These are phyloP conservation scores for Rhododendron griersonianum DNA, from an alignment of 148 eudicot genomes.

Conservation along the genomic window DNA sequence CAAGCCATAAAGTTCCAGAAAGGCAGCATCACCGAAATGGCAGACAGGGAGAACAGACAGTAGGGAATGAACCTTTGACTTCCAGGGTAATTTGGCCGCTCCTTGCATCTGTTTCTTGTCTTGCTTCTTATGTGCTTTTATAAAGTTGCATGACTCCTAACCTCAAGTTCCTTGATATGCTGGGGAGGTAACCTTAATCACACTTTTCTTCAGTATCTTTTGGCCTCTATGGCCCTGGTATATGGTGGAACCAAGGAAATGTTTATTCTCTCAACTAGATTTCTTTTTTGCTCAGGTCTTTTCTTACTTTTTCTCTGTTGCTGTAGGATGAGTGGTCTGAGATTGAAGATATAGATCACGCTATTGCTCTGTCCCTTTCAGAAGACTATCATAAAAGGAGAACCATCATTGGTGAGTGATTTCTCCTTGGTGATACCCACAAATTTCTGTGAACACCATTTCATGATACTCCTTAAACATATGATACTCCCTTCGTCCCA, in stretches of 20 bases:
- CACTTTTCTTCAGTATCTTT: neutral
- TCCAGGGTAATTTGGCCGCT: conserved; percentile 39
- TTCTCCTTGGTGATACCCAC: conserved; percentile 3
- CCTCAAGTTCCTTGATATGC: neutral
- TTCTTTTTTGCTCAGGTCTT: neutral
- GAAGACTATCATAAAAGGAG: conserved; percentile 49
- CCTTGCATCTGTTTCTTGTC: neutral
- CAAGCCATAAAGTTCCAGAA: conserved; percentile 58
- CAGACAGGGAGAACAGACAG: conserved; percentile 34
- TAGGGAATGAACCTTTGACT: conserved; percentile 46
- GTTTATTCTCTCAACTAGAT: neutral
- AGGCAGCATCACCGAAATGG: conserved; percentile 34
- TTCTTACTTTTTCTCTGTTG: neutral
- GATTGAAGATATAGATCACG: conserved; percentile 64
- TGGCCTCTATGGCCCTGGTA: neutral
- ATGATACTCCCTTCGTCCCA: neutral
- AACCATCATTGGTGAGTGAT: conserved; percentile 35
- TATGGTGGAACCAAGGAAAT: neutral
- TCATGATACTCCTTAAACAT: neutral
- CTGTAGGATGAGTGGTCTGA: conserved; percentile 39
- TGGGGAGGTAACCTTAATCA: neutral
- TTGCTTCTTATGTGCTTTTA: neutral
- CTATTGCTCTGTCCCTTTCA: conserved; percentile 63
- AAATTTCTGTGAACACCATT: neutral
- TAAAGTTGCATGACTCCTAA: neutral